These are phyloP conservation scores for Trichoderma sp. DNA, from an alignment of 2,329 filamentous ascomycete species.

Conservation along the genomic window DNA sequence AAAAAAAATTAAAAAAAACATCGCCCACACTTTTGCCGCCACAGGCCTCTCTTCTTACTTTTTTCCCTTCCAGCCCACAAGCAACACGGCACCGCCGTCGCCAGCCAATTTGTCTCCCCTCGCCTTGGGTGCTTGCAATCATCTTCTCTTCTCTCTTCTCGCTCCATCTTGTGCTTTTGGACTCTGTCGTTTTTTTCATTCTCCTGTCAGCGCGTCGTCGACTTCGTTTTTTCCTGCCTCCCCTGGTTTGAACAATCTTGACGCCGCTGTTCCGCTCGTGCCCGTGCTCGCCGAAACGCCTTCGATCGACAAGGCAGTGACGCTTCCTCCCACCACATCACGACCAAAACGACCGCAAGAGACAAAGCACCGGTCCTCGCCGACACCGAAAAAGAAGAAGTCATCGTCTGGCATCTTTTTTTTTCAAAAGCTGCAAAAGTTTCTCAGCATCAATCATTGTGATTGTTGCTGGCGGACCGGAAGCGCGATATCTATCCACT, in stretches of 20 bases:
- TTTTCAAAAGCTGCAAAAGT: background rate
- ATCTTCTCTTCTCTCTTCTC: slow-evolving; percentile 38
- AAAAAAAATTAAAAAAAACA: slow-evolving; percentile 32
- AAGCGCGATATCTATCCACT: background rate
- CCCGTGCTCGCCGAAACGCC: slow-evolving; percentile 15
- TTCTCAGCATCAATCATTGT: background rate
- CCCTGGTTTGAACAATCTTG: slow-evolving; percentile 1
- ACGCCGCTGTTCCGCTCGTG: slow-evolving; percentile 2
- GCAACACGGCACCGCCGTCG: slow-evolving; percentile 47
- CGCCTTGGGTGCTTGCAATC: slow-evolving; percentile 44
- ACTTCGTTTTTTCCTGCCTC: slow-evolving; percentile 5
- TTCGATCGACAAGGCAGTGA: slow-evolving; percentile 21
- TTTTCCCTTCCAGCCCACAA: slow-evolving; percentile 34
- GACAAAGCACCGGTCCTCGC: slow-evolving; percentile 15
- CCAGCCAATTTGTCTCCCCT: slow-evolving; percentile 40
- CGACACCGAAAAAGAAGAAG: slow-evolving; percentile 10
- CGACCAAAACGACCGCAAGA: slow-evolving; percentile 4
- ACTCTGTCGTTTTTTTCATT: background rate
- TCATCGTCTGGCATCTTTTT: background rate
- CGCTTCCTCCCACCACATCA: slow-evolving; percentile 14
- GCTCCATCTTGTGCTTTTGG: slow-evolving; percentile 30
- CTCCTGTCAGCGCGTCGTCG: slow-evolving; percentile 14
- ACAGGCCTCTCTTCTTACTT: slow-evolving; percentile 30
- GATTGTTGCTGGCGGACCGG: slow-evolving; percentile 3
- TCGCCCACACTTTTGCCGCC: slow-evolving; percentile 29